A percentile compares a stretch with the other conserved stretches of the same genome.
Conservation (phyloP, 306 rosid species). For the Ormosia semicastrata region DNA sequence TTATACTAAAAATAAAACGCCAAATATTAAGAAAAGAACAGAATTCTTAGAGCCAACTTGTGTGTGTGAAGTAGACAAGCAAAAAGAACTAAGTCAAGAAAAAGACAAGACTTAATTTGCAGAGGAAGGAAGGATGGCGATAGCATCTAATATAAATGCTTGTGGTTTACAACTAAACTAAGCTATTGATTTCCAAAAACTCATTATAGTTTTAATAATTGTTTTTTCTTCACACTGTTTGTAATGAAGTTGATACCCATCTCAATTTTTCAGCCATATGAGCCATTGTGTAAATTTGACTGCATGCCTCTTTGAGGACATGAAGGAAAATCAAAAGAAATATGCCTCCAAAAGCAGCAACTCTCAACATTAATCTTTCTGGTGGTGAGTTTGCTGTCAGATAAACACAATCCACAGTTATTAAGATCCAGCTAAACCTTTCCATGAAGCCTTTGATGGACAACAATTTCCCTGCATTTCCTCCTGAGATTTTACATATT, state of each 20-base stretch:
- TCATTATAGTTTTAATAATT: background rate
- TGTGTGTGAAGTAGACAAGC: background rate
- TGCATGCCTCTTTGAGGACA: conserved; percentile 39
- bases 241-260: conserved; percentile 25
- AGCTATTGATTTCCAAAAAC: background rate
- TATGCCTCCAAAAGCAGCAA: conserved; percentile 55
- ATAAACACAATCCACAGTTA: conserved; percentile 57
- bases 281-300: conserved; percentile 17
- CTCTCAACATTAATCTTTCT: conserved; percentile 46
- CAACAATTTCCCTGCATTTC: conserved; percentile 31
- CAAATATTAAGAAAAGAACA: background rate
- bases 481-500: conserved; percentile 45
- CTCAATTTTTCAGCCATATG: conserved; percentile 19
- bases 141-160: background rate
- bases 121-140: background rate
- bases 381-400: conserved; percentile 49
- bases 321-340: conserved; percentile 40
- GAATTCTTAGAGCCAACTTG: background rate
- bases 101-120: background rate
- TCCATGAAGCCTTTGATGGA: conserved; percentile 42
- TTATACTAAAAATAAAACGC: background rate
- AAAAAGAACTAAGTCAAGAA: background rate
- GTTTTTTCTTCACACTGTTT: conserved; percentile 11
- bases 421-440: conserved; percentile 54
- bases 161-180: background rate